phyloP scores from a whole-genome alignment of 805 yeast species.

The Kodamaea leandrae region DNA sequence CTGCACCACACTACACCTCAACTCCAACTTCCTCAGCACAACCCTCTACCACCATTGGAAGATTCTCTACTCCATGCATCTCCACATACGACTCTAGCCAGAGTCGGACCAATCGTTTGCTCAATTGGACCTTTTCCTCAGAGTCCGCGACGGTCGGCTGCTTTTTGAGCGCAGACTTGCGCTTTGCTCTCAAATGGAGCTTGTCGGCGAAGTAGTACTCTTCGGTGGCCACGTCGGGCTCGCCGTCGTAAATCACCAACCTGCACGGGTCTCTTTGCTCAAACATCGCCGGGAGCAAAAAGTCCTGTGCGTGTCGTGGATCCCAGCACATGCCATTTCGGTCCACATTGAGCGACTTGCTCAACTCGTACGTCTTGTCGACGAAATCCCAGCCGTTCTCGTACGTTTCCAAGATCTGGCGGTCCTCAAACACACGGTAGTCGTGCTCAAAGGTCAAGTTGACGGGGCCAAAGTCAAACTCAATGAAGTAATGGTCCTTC shows the following conservation, averaged over 20 bases:
- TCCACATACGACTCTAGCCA: slow-evolving; percentile 18
- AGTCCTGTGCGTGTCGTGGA: slow-evolving; percentile 10
- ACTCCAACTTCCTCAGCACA: neutral
- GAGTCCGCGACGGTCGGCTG: slow-evolving; percentile 7
- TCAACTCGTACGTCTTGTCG: slow-evolving; percentile 14
- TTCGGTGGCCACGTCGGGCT: slow-evolving; percentile 23
- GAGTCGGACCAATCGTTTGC: slow-evolving; percentile 20
- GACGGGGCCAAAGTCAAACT: slow-evolving; percentile 22
- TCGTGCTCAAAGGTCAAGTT: slow-evolving; percentile 25
- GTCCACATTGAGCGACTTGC: slow-evolving; percentile 4
- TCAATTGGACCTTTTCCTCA: slow-evolving; percentile 14
- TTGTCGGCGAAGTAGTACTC: no score
- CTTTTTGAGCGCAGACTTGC: slow-evolving; percentile 15
- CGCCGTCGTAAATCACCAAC: slow-evolving; percentile 16
- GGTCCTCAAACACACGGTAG: slow-evolving; percentile 16
- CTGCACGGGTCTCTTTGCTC: slow-evolving; percentile 10
- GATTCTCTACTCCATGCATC: slow-evolving; percentile 4
- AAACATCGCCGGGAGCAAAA: slow-evolving; percentile 23
- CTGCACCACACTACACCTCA: no score
- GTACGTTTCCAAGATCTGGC: slow-evolving; percentile 14
- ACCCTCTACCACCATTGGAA: slow-evolving; percentile 11
- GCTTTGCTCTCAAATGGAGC: slow-evolving; percentile 16
- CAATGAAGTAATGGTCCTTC: slow-evolving; percentile 25
- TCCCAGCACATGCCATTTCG: slow-evolving; percentile 18
- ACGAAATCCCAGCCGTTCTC: slow-evolving; percentile 19